phyloP scores from a whole-genome alignment of 23 red algal species.

The Gracilaria domingensis region DNA sequence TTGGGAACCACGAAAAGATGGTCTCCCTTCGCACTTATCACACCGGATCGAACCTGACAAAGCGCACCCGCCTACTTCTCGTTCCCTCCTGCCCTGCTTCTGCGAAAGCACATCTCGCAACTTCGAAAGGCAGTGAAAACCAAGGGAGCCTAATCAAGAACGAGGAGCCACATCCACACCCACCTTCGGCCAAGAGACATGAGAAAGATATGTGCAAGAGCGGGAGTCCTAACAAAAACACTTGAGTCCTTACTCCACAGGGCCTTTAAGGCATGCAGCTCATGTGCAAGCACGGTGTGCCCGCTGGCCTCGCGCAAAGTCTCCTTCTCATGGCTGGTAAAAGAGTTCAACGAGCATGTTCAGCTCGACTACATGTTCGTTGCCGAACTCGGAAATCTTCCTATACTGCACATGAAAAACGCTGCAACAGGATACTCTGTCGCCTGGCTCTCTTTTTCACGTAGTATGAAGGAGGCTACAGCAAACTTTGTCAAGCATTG shows the following conservation, averaged over 20 bases:
- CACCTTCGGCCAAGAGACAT: slow-evolving; percentile 2
- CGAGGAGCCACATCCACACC: background rate
- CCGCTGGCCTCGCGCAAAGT: slow-evolving; percentile 27
- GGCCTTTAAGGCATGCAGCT: background rate
- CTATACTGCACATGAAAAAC: slow-evolving; percentile 1
- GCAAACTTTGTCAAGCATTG: background rate
- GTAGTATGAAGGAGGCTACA: background rate
- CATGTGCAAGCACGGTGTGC: background rate
- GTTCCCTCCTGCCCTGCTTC: too few relatives aligned
- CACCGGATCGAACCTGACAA: background rate
- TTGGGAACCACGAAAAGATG: background rate
- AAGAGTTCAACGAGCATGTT: slow-evolving; percentile 4
- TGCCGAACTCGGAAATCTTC: background rate
- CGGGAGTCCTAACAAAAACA: background rate
- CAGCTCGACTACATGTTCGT: background rate
- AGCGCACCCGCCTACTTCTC: background rate
- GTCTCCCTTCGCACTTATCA: background rate
- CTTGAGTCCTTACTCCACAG: background rate
- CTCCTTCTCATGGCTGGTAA: slow-evolving; percentile 18
- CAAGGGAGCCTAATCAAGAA: background rate
- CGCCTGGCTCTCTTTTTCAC: background rate
- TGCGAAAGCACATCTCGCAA: too few relatives aligned
- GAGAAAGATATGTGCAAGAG: background rate
- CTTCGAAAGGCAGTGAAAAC: too few relatives aligned
- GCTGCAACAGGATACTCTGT: background rate